phyloP scores from a whole-genome alignment of 2,329 filamentous ascomycete genomes.

The Ophiostoma montium region DNA sequence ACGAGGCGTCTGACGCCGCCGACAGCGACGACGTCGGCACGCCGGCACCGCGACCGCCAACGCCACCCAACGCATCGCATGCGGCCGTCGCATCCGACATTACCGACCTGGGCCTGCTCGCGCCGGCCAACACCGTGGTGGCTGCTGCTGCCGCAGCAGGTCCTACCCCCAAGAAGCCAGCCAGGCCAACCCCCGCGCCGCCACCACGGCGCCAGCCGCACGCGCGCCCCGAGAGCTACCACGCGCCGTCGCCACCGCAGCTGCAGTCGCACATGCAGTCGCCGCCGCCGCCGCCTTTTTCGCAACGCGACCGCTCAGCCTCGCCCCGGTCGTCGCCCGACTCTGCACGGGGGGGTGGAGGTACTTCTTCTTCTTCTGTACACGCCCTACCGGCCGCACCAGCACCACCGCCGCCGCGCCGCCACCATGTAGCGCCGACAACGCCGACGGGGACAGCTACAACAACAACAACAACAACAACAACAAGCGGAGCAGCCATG shows the following conservation, averaged over 20 bases:
- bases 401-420: constrained; percentile 40
- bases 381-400: constrained; percentile 20
- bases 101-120: constrained; percentile 1
- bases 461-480: too few species aligned
- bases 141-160: not conserved
- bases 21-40: constrained; percentile 11
- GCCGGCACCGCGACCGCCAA: constrained; percentile 23
- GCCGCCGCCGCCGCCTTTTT: not conserved
- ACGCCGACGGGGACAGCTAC: too few species aligned
- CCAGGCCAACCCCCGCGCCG: constrained; percentile 26
- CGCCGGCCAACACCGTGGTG: not conserved
- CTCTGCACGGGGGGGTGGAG: constrained; percentile 25
- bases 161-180: not conserved
- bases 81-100: constrained; percentile 14
- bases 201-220: constrained; percentile 33
- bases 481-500: too few species aligned
- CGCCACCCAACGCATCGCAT: constrained; percentile 24
- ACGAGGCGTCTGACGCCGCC: constrained; percentile 14
- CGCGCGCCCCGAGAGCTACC: not conserved
- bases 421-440: too few species aligned
- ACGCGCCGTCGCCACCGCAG: too few species aligned
- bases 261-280: not conserved
- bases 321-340: constrained; percentile 34
- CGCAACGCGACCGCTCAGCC: constrained; percentile 14
- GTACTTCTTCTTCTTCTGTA: not conserved